Percentiles rank a stretch among this genome's conserved stretches.
Evolutionary conservation across 2,329 filamentous ascomycete species (phyloP).

Genomic region (Pseudonectria foliicola): DNA sequence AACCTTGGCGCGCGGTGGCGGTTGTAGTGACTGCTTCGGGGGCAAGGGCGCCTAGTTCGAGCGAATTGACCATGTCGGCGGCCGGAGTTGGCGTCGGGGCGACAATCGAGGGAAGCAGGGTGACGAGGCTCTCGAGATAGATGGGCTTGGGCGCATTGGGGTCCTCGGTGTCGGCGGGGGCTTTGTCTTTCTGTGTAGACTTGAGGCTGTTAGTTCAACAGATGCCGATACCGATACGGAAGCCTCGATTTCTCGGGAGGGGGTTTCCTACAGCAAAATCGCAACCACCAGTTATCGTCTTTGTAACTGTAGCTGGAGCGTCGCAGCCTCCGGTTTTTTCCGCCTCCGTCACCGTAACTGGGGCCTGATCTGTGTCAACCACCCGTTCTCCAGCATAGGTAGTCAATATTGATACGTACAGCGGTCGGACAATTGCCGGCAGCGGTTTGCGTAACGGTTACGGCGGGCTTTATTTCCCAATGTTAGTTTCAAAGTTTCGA

Average conservation of each 20-base stretch:
- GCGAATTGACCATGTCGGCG: conserved; percentile 9
- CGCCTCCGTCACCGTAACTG: neutral
- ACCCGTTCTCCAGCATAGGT: neutral
- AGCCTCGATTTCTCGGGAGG: too few relatives aligned
- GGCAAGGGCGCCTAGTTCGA: conserved; percentile 17
- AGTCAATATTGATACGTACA: conserved; percentile 1
- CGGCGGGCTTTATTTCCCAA: conserved; percentile 10
- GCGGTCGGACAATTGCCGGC: conserved; percentile 4
- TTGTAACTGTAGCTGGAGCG: conserved; percentile 1
- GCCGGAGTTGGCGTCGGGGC: conserved; percentile 6
- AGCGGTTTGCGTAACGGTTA: conserved; percentile 14
- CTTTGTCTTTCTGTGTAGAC: too few relatives aligned
- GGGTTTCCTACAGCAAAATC: neutral
- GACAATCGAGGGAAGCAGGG: too few relatives aligned
- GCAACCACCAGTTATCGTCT: conserved; percentile 5
- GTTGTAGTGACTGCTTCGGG: conserved; percentile 11
- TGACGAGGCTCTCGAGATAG: neutral
- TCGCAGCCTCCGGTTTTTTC: neutral
- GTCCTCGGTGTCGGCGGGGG: too few relatives aligned
- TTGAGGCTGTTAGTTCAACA: neutral
- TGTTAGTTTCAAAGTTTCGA: neutral
- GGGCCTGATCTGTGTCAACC: neutral
- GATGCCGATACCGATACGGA: too few relatives aligned
- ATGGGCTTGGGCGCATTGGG: too few relatives aligned
- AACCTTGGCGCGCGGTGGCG: conserved; percentile 13